Evolutionary conservation across 2,329 filamentous ascomycete genomes (phyloP).

Genomic region (Aspergillus felis): DNA sequence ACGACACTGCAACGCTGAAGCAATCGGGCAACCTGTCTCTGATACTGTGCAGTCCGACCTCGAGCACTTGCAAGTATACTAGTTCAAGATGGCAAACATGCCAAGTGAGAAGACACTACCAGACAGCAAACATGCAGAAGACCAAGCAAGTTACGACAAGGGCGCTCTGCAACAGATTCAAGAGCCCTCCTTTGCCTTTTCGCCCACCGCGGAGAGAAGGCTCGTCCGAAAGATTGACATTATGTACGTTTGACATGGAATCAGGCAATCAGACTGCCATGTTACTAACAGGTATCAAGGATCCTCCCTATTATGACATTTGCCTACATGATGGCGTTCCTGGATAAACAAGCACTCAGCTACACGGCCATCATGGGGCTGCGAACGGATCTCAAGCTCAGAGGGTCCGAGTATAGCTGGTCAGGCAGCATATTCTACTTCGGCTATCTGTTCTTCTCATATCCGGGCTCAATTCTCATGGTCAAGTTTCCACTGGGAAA

Average conservation of each 20-base stretch:
- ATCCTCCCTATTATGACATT: slow-evolving; percentile 25
- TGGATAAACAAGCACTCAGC: slow-evolving; percentile 34
- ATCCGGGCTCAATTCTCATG: slow-evolving; percentile 31
- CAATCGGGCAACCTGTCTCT: too few relatives aligned
- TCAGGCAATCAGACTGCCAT: not conserved
- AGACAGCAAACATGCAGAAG: not conserved
- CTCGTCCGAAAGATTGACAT: slow-evolving; percentile 21
- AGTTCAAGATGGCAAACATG: not conserved
- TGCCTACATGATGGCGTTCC: slow-evolving; percentile 29
- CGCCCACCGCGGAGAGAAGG: slow-evolving; percentile 14
- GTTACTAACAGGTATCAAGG: slow-evolving; percentile 1
- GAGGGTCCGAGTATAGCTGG: slow-evolving; percentile 22
- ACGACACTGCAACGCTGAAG: too few relatives aligned
- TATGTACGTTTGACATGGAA: slow-evolving; percentile 8
- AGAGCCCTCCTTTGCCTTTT: slow-evolving; percentile 6
- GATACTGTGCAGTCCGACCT: too few relatives aligned
- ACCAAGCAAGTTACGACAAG: slow-evolving; percentile 4
- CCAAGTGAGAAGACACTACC: not conserved
- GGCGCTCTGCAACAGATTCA: slow-evolving; percentile 11
- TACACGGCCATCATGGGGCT: slow-evolving; percentile 34
- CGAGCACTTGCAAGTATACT: too few relatives aligned
- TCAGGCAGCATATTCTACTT: slow-evolving; percentile 23
- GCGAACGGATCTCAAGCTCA: slow-evolving; percentile 24
- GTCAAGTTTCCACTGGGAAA: slow-evolving; percentile 37
- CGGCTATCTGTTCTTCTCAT: slow-evolving; percentile 30